phyloP scores from a whole-genome alignment of 2,329 filamentous ascomycete species.

The Phoma sp. region DNA sequence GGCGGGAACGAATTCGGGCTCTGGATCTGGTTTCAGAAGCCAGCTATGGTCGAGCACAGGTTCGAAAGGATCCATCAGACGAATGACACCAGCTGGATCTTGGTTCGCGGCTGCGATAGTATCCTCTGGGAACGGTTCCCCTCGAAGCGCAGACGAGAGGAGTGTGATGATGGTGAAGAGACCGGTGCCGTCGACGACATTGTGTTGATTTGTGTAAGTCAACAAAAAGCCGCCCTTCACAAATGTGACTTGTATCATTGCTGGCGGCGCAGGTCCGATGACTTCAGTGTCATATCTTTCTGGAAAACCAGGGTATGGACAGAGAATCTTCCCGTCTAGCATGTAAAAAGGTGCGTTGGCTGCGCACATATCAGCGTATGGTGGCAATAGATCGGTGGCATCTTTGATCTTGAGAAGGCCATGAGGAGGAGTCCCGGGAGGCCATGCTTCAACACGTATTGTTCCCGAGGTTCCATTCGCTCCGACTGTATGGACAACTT shows the following conservation, averaged over 20 bases:
- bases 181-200: conserved; percentile 38
- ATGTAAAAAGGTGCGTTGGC: conserved; percentile 37
- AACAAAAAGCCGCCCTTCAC: conserved; percentile 38
- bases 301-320: conserved; percentile 37
- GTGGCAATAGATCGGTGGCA: conserved; percentile 7
- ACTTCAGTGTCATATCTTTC: conserved; percentile 25
- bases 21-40: conserved; percentile 12
- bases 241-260: conserved; percentile 26
- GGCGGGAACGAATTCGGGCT: conserved; percentile 6
- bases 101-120: conserved; percentile 23
- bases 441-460: conserved; percentile 7
- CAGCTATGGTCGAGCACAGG: conserved; percentile 20
- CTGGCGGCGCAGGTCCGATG: conserved; percentile 20
- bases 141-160: conserved; percentile 26
- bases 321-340: conserved; percentile 40
- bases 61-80: conserved; percentile 22
- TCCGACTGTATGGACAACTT: conserved; percentile 1
- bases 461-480: conserved; percentile 2
- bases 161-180: conserved; percentile 32
- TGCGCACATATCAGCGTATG: conserved; percentile 1
- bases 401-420: conserved; percentile 8
- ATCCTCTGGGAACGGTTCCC: conserved; percentile 19
- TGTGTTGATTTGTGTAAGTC: conserved; percentile 39
- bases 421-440: not conserved
- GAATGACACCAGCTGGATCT: conserved; percentile 29